Evolutionary conservation across 257 asterid genomes (phyloP).

Genomic region (Primulina eburnea): DNA sequence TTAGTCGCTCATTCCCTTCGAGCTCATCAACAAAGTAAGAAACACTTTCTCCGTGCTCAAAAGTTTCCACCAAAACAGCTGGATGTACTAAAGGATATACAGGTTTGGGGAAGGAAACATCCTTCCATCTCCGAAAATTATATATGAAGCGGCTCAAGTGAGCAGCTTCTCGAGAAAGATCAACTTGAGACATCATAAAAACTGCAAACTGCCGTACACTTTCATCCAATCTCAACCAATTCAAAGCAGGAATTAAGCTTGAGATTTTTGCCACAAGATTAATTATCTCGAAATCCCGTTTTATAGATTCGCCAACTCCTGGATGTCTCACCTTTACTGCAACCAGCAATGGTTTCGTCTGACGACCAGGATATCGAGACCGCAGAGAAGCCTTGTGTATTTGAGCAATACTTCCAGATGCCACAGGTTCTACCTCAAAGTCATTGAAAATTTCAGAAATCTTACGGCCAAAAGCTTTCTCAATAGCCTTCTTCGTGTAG

Average conservation of each 20-base stretch:
- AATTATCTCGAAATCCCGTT: constrained; percentile 77
- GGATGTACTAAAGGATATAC: constrained; percentile 89
- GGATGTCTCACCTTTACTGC: constrained; percentile 94
- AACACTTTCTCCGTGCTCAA: constrained; percentile 86
- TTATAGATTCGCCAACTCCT: constrained; percentile 87
- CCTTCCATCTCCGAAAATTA: constrained; percentile 82
- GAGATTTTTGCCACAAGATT: constrained; percentile 65
- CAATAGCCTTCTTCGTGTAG: constrained; percentile 62
- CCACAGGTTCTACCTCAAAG: constrained; percentile 82
- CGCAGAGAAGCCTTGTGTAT: constrained; percentile 73
- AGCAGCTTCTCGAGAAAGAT: constrained; percentile 87
- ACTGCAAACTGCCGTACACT: constrained; percentile 81
- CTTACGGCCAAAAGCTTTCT: constrained; percentile 71
- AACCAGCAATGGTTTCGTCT: constrained; percentile 59
- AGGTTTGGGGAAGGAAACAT: constrained; percentile 89
- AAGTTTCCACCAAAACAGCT: constrained; percentile 83
- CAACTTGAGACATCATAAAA: constrained; percentile 94
- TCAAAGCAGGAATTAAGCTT: constrained; percentile 56
- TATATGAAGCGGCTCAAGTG: constrained; percentile 81
- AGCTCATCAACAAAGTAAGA: constrained; percentile 63
- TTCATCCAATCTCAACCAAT: constrained; percentile 87
- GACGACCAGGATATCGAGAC: constrained; percentile 54
- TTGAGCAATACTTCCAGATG: constrained; percentile 93
- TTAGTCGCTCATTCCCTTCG: constrained; percentile 62
- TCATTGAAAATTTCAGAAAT: constrained; percentile 68